Base-by-base conservation (phyloP, 169 alveolate species). In the Nephromyces sp. region DNA sequence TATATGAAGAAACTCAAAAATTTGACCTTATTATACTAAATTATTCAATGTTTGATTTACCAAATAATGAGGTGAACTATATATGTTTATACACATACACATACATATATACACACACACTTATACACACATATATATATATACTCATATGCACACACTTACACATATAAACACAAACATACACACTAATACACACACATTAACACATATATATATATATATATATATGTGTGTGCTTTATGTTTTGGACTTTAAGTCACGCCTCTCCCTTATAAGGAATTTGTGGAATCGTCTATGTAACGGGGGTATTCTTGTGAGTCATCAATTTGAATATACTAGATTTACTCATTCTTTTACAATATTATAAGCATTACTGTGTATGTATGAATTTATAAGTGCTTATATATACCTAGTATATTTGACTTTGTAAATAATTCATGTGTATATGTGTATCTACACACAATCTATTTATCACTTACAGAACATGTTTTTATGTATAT, bases 271-370 rank as follows among this genome's bases (percentile, higher is more conserved):
- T 66, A 52, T 83, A 21, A 75, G 78, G 65, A 76, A 75, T 25
- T 70, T 83, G 52, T 83, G 88, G 88, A 52, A 66, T 51, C 72
- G 86, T 24, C 43, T 79, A 52, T 30, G 29, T 3, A 74, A 67
- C 4, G 84, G 84, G 0, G 85, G 88, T 5, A 51, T 75, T 51
- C 33, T 83, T 76, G 52, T 51, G 57, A 63, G 32, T n/a, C n/a
- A 24, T 1, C 15, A 24, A 30, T 74, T 27, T 53, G 30, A 1
- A 30, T 0, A 1, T 0, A 21, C 1, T n/a, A n/a, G n/a, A n/a
- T n/a, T n/a, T n/a, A n/a, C n/a, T n/a, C n/a, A n/a, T n/a, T n/a
- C n/a, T n/a, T n/a, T n/a, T n/a, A n/a, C n/a, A n/a, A n/a, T n/a
- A n/a, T n/a, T n/a, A n/a, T n/a, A n/a, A n/a, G n/a, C n/a, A n/a